These are phyloP conservation scores for Candida maris DNA, from an alignment of 805 yeast genomes.

Conservation along the genomic window DNA sequence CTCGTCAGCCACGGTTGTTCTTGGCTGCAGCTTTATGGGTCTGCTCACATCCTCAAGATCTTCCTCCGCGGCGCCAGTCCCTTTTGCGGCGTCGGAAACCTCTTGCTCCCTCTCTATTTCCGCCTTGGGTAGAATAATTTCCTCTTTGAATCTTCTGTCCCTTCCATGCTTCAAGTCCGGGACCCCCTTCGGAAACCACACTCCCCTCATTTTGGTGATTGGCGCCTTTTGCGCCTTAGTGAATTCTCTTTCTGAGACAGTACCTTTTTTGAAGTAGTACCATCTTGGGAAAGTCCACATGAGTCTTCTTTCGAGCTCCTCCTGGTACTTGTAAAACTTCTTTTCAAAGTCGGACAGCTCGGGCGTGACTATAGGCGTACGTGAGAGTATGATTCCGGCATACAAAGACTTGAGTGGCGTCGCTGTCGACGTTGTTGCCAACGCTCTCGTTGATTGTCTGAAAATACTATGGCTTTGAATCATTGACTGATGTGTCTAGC, in stretches of 20 bases:
- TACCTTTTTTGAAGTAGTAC: constrained; percentile 86
- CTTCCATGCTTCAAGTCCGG: constrained; percentile 87
- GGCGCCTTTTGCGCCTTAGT: constrained; percentile 74
- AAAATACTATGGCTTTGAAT: background rate
- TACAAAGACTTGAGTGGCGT: constrained; percentile 18
- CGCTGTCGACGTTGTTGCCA: constrained; percentile 9
- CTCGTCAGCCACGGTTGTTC: constrained; percentile 75
- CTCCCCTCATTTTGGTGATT: constrained; percentile 64
- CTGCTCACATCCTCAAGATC: constrained; percentile 56
- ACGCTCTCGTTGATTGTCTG: constrained; percentile 3
- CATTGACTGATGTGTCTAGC: background rate
- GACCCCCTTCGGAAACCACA: constrained; percentile 75
- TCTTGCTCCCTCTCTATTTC: constrained; percentile 41
- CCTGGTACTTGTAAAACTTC: constrained; percentile 77
- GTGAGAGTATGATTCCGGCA: constrained; percentile 63
- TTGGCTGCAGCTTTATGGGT: constrained; percentile 65
- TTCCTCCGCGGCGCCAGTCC: constrained; percentile 20
- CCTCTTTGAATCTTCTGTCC: constrained; percentile 82
- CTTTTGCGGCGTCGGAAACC: constrained; percentile 10
- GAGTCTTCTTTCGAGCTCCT: constrained; percentile 79
- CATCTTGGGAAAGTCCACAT: constrained; percentile 98
- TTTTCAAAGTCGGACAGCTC: constrained; percentile 69
- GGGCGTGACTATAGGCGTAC: constrained; percentile 82
- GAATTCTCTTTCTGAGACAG: constrained; percentile 80
- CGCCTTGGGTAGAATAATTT: constrained; percentile 68